Evolutionary conservation across 495 filamentous ascomycete genomes (phyloP).

Genomic region (Aspergillus taichungensis): DNA sequence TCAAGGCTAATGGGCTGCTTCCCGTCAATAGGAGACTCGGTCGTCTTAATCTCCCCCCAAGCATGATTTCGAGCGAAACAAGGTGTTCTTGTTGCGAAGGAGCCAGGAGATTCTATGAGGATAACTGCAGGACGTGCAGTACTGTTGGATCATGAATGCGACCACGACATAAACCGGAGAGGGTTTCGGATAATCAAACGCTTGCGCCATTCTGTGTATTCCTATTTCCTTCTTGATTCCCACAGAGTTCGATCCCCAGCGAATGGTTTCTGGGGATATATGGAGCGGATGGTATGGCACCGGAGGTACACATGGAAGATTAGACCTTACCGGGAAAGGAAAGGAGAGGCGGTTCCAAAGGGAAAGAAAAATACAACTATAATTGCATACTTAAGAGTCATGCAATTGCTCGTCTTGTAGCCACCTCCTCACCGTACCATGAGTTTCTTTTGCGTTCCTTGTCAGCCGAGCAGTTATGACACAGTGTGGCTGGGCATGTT

Average conservation of each 20-base stretch:
- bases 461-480: neutral
- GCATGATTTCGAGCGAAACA: constrained; percentile 26
- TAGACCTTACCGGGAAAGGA: neutral
- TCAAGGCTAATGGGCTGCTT: neutral
- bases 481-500: no score
- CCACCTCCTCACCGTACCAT: no score
- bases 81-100: neutral
- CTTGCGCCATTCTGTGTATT: neutral
- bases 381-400: no score
- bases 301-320: neutral
- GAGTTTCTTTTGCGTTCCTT: constrained; percentile 3
- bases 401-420: no score
- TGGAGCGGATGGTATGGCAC: neutral
- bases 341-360: no score
- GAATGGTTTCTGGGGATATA: no score
- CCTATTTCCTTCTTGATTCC: neutral
- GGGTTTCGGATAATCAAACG: neutral
- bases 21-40: constrained; percentile 66
- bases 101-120: constrained; percentile 10
- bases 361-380: no score
- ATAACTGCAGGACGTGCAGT: constrained; percentile 5
- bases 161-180: neutral
- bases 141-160: constrained; percentile 1
- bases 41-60: constrained; percentile 88
- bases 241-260: no score